Base-by-base conservation (phyloP, 768 basidiomycete species). In the Suillus ampliporus region DNA sequence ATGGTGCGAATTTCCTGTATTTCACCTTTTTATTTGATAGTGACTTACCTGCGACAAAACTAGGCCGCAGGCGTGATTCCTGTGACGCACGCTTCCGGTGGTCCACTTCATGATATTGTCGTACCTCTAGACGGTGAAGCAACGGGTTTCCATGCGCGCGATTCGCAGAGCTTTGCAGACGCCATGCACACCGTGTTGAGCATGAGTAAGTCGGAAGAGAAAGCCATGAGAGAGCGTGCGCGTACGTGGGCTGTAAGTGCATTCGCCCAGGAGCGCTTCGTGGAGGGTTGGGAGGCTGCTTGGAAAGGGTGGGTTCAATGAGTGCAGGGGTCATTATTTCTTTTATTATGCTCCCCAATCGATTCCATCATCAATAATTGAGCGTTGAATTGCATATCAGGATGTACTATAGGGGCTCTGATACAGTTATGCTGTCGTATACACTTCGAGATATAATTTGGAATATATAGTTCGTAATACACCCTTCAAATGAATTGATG, bases 21-120 rank as follows among this genome's bases (percentile, higher is more conserved):
- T 47, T 35, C 9, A 11, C 62, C 35, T 38, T 5, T 43, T 47
- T 67, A 60, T 63, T 56, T 66, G 65, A 62, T 67, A 17, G 65
- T 48, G 40, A 41, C 65, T 44, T 58, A 69, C 60, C 40, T 52
- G n/a, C n/a, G 38, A 60, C 58, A 5, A 57, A 15, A 61, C 58
- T 65, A 98, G 96, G 96, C 95, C 11, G 95, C 97, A 4, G 97
- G 97, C 0, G 85, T 95, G 17, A 92, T 98, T 15, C 94, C 95
- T 0, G 87, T 99, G 4, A 88, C 90, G 0, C 95, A 99, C 71
- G 92, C 92, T 1, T 97, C 95, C 0, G 97, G 93, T 3, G 97
- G 97, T 0, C 97, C 97, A 0, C 74, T 95, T 26, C 83, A 88
- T 61, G 97, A 99, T 73, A 98, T 99, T 61, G 88, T 98, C 51